Evolutionary conservation across 306 rosid genomes (phyloP), one percentile per base, ranked within the genome.

Genomic region (Rosa rugosa): DNA sequence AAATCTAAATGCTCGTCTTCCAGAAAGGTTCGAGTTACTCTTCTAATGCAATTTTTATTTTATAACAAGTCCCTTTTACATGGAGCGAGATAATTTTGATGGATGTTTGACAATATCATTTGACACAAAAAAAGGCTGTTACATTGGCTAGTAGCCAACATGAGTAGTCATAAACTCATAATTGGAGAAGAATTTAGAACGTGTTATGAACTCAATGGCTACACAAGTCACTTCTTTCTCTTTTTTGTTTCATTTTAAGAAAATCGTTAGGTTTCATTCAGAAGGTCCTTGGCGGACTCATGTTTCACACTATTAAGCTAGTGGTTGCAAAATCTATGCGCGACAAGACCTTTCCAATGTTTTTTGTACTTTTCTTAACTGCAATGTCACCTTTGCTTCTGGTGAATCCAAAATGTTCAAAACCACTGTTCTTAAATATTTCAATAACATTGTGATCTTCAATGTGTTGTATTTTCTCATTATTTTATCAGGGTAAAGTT

Each of bases 1-100:
- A 84, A 91, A 84, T 89, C 83, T 94, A 81, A 86, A 89, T 87
- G 85, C 92, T 64, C 89, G 96, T 64, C 95, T 96, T 90, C 97
- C 97, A 59, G 99, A 96, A 87, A 96, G 98, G 99, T 95, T 83
- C 71, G 81, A 27, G 56, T 74, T 76, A 22, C 80, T 63, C 3
- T 76, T 72, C 45, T 36, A 11, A 67, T 11, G 4, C 3, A 59
- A 0, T 34, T 59, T 76, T 73, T 18, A 3, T 13, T 54, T 47
- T 2, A 42, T 65, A 3, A 22, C 16, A 57, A 51, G 57, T 56
- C 79, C 51, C 34, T 71, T 72, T 57, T 45, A 12, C 62, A 13
- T 45, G 40, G 77, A 22, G 54, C 31, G 22, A 57, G 38, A 23
- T 41, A 38, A 31, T 20, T 74, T 41, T 41, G 27, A 41, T 8